Evolutionary conservation across 1,284 basidiomycete species (phyloP).

Genomic region (Naganishia cerealis): DNA sequence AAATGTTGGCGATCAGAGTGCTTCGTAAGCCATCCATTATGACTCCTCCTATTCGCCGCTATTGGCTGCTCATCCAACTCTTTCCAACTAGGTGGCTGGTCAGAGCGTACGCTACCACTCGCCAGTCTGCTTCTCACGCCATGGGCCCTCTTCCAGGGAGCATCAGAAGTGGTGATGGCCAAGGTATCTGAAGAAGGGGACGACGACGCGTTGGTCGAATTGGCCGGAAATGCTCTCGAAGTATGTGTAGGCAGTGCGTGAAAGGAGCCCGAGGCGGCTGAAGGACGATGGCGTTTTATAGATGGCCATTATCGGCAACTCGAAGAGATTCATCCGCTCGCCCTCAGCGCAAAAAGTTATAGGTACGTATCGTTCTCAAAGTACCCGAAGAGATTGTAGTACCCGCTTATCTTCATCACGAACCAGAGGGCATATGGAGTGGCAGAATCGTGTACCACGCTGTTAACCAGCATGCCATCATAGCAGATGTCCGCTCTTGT

Average conservation of each 20-base stretch:
- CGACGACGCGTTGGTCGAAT: slow-evolving; percentile 66
- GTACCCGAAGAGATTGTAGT: neutral
- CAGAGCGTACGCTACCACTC: slow-evolving; percentile 71
- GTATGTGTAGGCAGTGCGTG: slow-evolving; percentile 37
- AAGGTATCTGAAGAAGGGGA: slow-evolving; percentile 70
- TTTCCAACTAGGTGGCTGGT: slow-evolving; percentile 59
- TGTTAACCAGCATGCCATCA: slow-evolving; percentile 76
- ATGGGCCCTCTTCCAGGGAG: slow-evolving; percentile 83
- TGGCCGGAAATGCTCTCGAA: slow-evolving; percentile 84
- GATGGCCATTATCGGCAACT: slow-evolving; percentile 79
- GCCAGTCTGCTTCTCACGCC: slow-evolving; percentile 77
- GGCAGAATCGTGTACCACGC: slow-evolving; percentile 88
- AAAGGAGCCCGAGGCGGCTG: neutral
- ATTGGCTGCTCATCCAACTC: neutral
- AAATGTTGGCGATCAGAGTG: slow-evolving; percentile 79
- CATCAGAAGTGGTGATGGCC: slow-evolving; percentile 64
- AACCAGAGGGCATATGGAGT: slow-evolving; percentile 56
- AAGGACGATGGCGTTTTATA: slow-evolving; percentile 29
- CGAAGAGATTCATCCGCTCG: slow-evolving; percentile 82
- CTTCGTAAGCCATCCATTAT: slow-evolving; percentile 59
- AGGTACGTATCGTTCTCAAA: slow-evolving; percentile 44
- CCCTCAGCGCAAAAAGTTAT: slow-evolving; percentile 85
- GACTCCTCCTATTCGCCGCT: slow-evolving; percentile 31
- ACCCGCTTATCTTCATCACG: slow-evolving; percentile 67
- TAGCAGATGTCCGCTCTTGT: slow-evolving; percentile 69